Percentiles rank a stretch among this genome's conserved stretches.
These are phyloP conservation scores for Candida mattraensis DNA, from an alignment of 805 yeast genomes.

Conservation along the genomic window DNA sequence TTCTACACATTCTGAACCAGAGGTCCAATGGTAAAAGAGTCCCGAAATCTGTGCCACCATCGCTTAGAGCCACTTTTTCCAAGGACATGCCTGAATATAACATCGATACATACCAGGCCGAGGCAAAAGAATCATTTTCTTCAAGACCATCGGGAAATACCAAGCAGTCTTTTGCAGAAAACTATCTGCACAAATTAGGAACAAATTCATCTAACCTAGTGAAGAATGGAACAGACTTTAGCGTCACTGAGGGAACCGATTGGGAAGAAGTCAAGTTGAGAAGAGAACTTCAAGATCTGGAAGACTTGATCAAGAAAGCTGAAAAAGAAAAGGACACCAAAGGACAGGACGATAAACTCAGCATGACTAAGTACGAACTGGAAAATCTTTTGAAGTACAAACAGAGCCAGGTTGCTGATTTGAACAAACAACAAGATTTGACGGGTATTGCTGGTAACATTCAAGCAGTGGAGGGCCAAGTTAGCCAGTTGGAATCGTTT, in stretches of 20 bases:
- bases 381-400: constrained; percentile 83
- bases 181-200: constrained; percentile 59
- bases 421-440: constrained; percentile 39
- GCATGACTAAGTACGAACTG: constrained; percentile 56
- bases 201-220: constrained; percentile 31
- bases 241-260: constrained; percentile 73
- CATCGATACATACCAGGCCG: constrained; percentile 26
- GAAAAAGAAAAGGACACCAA: constrained; percentile 44
- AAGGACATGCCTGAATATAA: constrained; percentile 80
- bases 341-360: constrained; percentile 28
- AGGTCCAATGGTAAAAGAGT: constrained; percentile 75
- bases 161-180: constrained; percentile 49
- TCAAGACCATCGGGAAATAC: constrained; percentile 12
- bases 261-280: constrained; percentile 90
- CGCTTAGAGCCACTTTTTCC: constrained; percentile 86
- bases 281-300: constrained; percentile 75
- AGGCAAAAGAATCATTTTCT: constrained; percentile 18
- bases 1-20: constrained; percentile 87
- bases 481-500: constrained; percentile 68
- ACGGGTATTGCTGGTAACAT: constrained; percentile 60
- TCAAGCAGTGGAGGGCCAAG: constrained; percentile 74
- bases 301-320: constrained; percentile 59
- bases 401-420: constrained; percentile 51
- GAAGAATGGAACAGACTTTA: constrained; percentile 64
- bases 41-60: constrained; percentile 93